Percentiles rank a stretch among this genome's conserved stretches.
phyloP scores from a whole-genome alignment of 352 stramenopile species.

The Peronosclerospora sorghi region DNA sequence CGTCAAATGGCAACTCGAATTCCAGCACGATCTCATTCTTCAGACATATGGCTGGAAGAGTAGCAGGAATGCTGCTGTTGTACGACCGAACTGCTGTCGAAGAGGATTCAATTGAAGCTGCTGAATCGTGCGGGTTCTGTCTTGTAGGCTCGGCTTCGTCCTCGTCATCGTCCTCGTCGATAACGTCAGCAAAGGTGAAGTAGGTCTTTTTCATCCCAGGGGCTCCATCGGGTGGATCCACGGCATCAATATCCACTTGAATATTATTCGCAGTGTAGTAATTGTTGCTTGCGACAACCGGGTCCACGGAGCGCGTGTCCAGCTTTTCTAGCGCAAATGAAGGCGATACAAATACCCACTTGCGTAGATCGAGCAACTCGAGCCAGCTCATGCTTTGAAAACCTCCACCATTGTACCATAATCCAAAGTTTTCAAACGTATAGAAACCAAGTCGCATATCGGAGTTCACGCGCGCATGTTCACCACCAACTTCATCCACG shows the following conservation, averaged over 20 bases:
- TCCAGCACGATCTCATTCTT: conserved; percentile 81
- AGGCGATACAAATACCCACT: conserved; percentile 73
- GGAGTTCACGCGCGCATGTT: conserved; percentile 31
- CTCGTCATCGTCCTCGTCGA: conserved; percentile 61
- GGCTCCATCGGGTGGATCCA: conserved; percentile 26
- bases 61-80: conserved; percentile 42
- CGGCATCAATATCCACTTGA: conserved; percentile 53
- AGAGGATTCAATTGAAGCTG: conserved; percentile 45
- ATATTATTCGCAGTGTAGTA: conserved; percentile 84
- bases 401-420: conserved; percentile 78
- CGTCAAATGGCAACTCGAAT: conserved; percentile 70
- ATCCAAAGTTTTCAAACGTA: conserved; percentile 76
- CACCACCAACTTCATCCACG: conserved; percentile 28
- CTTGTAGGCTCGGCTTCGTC: conserved; percentile 18
- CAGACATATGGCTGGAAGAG: conserved; percentile 53
- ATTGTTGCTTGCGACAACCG: conserved; percentile 58
- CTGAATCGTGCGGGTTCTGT: conserved; percentile 9
- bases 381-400: conserved; percentile 77
- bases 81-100: conserved; percentile 40
- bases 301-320: conserved; percentile 59
- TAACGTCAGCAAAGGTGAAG: conserved; percentile 52
- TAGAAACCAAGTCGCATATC: conserved; percentile 48
- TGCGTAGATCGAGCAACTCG: conserved; percentile 74
- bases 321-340: conserved; percentile 54
- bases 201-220: conserved; percentile 27